Evolutionary conservation across 768 basidiomycete species (phyloP).

Genomic region (Chalciporus pseudorubinellus): DNA sequence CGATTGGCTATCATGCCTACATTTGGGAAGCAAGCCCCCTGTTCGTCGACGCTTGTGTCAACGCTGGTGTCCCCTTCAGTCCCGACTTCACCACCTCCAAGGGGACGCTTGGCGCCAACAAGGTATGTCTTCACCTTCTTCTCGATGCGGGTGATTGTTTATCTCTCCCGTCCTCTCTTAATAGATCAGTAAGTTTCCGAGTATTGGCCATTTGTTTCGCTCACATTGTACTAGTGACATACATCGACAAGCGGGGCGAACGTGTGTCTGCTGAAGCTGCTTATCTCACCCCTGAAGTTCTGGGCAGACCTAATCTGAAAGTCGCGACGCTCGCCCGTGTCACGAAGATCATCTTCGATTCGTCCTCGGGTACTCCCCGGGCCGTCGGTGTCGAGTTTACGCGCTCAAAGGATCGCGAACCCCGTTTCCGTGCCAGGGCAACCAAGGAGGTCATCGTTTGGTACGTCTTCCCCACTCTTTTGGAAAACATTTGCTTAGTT

Average conservation of each 20-base stretch:
- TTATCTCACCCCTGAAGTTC: constrained; percentile 63
- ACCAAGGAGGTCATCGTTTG: constrained; percentile 60
- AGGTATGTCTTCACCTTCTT: constrained; percentile 38
- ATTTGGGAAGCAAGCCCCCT: constrained; percentile 43
- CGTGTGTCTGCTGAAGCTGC: constrained; percentile 65
- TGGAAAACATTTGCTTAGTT: background rate
- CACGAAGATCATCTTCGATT: constrained; percentile 57
- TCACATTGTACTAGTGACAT: constrained; percentile 53
- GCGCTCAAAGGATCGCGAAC: constrained; percentile 20
- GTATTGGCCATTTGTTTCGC: background rate
- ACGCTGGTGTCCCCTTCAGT: constrained; percentile 49
- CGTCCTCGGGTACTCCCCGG: constrained; percentile 36
- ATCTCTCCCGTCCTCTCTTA: background rate
- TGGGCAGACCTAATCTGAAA: constrained; percentile 62
- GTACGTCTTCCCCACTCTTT: constrained; percentile 34
- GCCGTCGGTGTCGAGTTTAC: constrained; percentile 65
- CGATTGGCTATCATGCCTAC: constrained; percentile 55
- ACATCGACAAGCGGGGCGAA: constrained; percentile 48
- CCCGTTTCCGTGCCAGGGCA: constrained; percentile 45
- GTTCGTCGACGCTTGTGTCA: constrained; percentile 55
- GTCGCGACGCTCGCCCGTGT: constrained; percentile 56
- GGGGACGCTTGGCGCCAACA: constrained; percentile 60
- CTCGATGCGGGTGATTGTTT: background rate
- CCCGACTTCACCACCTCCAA: constrained; percentile 55
- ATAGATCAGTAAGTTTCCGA: constrained; percentile 42